These are phyloP conservation scores for Talaromyces sp. DNA, from an alignment of 2,329 filamentous ascomycete genomes.

Conservation along the genomic window DNA sequence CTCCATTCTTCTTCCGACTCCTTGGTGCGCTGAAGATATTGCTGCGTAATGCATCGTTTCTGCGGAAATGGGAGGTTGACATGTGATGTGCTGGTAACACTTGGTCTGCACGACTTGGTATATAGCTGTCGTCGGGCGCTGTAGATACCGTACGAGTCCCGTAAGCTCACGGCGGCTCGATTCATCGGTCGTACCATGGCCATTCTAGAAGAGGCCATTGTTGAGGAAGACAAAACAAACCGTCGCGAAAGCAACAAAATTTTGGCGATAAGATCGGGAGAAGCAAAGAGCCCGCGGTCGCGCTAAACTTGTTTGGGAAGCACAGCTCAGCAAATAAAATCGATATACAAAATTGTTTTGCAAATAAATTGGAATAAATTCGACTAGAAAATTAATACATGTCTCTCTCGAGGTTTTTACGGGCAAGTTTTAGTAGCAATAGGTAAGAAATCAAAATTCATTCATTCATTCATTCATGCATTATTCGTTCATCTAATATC, in stretches of 20 bases:
- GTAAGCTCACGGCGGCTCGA: neutral
- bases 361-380: neutral
- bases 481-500: neutral
- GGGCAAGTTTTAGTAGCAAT: neutral
- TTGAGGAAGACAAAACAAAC: neutral
- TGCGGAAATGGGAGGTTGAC: conserved; percentile 14
- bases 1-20: conserved; percentile 40
- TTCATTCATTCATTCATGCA: neutral
- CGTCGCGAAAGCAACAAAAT: neutral
- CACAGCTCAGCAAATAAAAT: neutral
- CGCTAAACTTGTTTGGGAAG: neutral
- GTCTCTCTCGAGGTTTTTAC: neutral
- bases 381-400: neutral
- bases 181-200: neutral
- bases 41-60: conserved; percentile 35
- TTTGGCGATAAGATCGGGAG: neutral
- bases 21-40: conserved; percentile 31
- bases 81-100: neutral
- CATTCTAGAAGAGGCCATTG: neutral
- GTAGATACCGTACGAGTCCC: neutral
- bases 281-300: neutral
- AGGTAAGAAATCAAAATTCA: neutral
- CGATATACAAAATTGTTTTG: too few relatives aligned
- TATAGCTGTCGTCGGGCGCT: conserved; percentile 1
- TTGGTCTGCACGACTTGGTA: neutral